Percentiles rank a stretch among this genome's conserved stretches.
Evolutionary conservation across 2,329 filamentous ascomycete genomes (phyloP).

Genomic region (Trichoderma sp.): DNA sequence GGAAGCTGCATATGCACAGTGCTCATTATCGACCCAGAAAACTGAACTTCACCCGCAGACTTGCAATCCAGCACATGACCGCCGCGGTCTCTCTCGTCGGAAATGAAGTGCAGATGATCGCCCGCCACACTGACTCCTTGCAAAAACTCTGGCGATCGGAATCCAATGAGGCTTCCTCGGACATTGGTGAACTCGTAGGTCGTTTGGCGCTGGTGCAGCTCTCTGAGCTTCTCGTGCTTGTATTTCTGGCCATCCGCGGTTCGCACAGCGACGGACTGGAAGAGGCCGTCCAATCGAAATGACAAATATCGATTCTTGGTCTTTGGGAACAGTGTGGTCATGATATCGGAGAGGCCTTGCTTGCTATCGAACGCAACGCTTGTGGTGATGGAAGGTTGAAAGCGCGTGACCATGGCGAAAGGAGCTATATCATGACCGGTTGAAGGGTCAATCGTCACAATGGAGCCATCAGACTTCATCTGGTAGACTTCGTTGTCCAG

Average conservation of each 20-base stretch:
- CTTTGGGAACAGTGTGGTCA: background rate
- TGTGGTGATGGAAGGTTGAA: background rate
- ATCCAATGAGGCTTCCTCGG: background rate
- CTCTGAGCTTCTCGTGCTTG: background rate
- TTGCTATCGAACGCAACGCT: background rate
- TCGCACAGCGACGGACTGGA: background rate
- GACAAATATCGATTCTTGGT: conserved; percentile 3
- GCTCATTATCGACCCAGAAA: background rate
- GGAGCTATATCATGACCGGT: background rate
- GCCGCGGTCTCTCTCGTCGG: background rate
- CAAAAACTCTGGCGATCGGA: conserved; percentile 2
- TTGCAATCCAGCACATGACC: background rate
- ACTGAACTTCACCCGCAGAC: background rate
- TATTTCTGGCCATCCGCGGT: background rate
- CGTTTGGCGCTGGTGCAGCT: background rate
- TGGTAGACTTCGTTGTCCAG: conserved; percentile 3
- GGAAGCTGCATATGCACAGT: background rate
- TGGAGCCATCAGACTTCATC: conserved; percentile 11
- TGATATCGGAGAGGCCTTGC: background rate
- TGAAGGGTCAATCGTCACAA: background rate
- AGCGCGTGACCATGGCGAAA: conserved; percentile 6
- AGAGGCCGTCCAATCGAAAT: background rate
- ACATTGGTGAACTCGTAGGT: background rate
- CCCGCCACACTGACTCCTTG: conserved; percentile 11
- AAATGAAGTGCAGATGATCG: conserved; percentile 9